phyloP scores from a whole-genome alignment of 768 basidiomycete genomes.

The Lactarius pseudohatsudake region DNA sequence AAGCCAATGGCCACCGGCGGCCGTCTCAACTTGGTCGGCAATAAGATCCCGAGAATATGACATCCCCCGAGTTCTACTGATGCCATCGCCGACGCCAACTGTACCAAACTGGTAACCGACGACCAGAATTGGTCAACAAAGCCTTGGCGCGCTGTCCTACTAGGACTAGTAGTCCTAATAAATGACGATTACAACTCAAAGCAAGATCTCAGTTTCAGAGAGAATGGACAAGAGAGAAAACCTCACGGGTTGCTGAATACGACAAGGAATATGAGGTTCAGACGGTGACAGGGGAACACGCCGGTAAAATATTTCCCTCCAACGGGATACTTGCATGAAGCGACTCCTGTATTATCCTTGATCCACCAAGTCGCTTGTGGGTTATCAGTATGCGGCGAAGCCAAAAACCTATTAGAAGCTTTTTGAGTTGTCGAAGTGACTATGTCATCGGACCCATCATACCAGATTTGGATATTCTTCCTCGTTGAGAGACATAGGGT shows the following conservation, averaged over 20 bases:
- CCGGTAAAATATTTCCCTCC: not conserved
- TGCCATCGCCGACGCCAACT: slow-evolving; percentile 96
- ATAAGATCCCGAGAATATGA: slow-evolving; percentile 96
- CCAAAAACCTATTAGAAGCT: not conserved
- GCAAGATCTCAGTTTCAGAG: slow-evolving; percentile 8
- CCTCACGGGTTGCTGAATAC: slow-evolving; percentile 78
- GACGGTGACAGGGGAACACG: not conserved
- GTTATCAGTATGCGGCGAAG: not conserved
- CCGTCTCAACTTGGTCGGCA: slow-evolving; percentile 95
- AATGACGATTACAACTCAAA: slow-evolving; percentile 88
- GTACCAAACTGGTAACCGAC: slow-evolving; percentile 98
- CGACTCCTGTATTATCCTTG: not conserved
- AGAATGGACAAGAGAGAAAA: not conserved
- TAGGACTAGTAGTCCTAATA: slow-evolving; percentile 87
- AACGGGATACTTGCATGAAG: not conserved
- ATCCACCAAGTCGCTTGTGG: not conserved
- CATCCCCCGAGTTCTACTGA: slow-evolving; percentile 95
- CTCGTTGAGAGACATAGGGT: slow-evolving; percentile 22
- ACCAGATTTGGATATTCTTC: slow-evolving; percentile 19
- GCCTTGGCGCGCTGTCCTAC: slow-evolving; percentile 83
- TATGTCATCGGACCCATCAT: slow-evolving; percentile 13
- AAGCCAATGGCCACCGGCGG: slow-evolving; percentile 95
- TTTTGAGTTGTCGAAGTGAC: not conserved
- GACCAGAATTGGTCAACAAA: slow-evolving; percentile 69
- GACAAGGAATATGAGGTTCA: not conserved